phyloP scores from a whole-genome alignment of 805 yeast species.

The Pichia eremophila region DNA sequence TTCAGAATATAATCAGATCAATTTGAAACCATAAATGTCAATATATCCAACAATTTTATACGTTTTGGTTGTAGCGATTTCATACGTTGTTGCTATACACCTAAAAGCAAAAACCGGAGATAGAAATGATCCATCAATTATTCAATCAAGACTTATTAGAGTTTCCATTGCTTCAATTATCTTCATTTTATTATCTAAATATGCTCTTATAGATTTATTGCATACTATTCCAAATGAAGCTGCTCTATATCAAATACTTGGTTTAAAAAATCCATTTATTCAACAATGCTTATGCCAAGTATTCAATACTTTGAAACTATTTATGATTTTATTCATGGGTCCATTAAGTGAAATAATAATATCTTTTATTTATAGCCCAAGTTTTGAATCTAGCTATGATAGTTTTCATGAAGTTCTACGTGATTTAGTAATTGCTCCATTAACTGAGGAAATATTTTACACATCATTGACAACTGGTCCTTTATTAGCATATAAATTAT shows the following conservation, averaged over 20 bases:
- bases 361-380: background rate
- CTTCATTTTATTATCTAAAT: conserved; percentile 24
- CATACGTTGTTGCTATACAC: conserved; percentile 39
- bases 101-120: conserved; percentile 15
- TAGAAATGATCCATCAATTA: conserved; percentile 37
- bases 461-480: conserved; percentile 30
- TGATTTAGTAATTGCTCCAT: conserved; percentile 60
- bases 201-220: conserved; percentile 16
- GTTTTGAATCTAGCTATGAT: background rate
- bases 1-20: too few relatives aligned
- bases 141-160: conserved; percentile 32
- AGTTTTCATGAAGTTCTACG: conserved; percentile 26
- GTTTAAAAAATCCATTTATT: conserved; percentile 8
- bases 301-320: conserved; percentile 11
- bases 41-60: conserved; percentile 14
- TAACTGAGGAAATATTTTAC: conserved; percentile 70
- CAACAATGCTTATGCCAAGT: background rate
- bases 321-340: conserved; percentile 26
- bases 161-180: conserved; percentile 28
- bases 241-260: conserved; percentile 10
- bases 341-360: conserved; percentile 25
- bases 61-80: conserved; percentile 29
- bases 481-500: conserved; percentile 4
- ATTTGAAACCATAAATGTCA: background rate
- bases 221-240: conserved; percentile 7